Base-by-base conservation (phyloP, 352 stramenopile genomes). In the Phytophthora pistaciae region DNA sequence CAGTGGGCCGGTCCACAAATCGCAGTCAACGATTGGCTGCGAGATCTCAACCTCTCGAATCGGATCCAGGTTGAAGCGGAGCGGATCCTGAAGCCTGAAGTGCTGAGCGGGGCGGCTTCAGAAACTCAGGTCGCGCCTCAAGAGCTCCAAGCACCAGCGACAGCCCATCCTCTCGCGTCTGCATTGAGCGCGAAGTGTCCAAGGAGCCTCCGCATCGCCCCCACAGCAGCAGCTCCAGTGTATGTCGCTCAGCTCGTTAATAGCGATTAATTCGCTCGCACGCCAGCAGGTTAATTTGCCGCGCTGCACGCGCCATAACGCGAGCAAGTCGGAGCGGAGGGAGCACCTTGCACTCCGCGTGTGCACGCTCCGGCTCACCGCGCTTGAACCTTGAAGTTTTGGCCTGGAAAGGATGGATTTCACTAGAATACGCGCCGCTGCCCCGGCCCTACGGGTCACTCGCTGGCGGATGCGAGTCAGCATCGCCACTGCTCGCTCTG, bases 311-410 rank as follows among this genome's bases (percentile, higher is more conserved):
- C 36, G 11, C 14, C 36, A 44, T 44, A 31, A 38, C 46, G 31
- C 52, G 46, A 36, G 23, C 16, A 56, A 56, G 27, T n/a, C 23
- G 48, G 20, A 20, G 31, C 31, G 29, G 36, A 44, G 60, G 50
- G 65, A 59, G 58, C 48, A 70, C 61, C 42, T 66, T 57, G 68
- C 68, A 66, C 54, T 66, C 55, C 40, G 44, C 25, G 25, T 60
- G 60, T 57, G 60, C 18, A 60, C 60, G 59, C 55, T 64, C 67
- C 56, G 67, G 67, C 67, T 74, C 60, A 74, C 36, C 25, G 31
- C 36, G 23, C 25, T 23, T 57, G 57, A 59, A 63, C 49, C 36
- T 74, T 74, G 61, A 74, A 74, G 55, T 74, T 54, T 60, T 20
- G 42, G 52, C 40, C 44, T 38, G n/a, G 40, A 70, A 36, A 33